Base-by-base conservation (phyloP, 129 eudicot species). In the Rutidosis leptorrhynchoides region DNA sequence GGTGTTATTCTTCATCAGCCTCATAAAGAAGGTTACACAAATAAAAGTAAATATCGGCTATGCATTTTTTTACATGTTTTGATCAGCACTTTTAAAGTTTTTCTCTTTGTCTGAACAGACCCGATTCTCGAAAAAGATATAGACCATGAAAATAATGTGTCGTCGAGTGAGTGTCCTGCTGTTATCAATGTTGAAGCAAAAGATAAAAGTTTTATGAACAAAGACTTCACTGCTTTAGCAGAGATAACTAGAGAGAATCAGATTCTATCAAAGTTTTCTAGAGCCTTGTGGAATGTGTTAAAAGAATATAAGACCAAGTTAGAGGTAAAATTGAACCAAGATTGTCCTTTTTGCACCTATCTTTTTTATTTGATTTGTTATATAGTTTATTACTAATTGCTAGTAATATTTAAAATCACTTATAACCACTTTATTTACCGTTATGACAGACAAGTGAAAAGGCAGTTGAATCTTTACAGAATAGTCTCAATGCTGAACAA, bases 231-330 rank as follows among this genome's bases (percentile, higher is more conserved):
- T 53, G 77, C 64, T 64, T 14, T 27, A 28, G 75, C 52, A n/a
- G 80, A 69, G 70, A 69, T 27, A 57, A 78, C 73, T 35, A 83
- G 88, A 54, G 73, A 83, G 56, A 27, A 78, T 67, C 78, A 81
- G 33, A 82, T 87, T 57, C 63, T 84, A 80, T 77, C 52, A 73
- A 78, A 76, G 12, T 76, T 90, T 70, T 78, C 93, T 17, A 84
- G 79, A 78, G 95, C 93, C 69, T 40, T 85, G 30, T 90, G 92
- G 95, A 77, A 78, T 10, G 83, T 87, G 61, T 58, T 90, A 80
- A 90, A 83, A 80, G 81, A 90, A 56, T 84, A 79, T 57, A 90
- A 87, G 69, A 69, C 70, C 57, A 84, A 85, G 68, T 68, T 84
- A 20, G 80, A 84, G 92, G 97, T 90, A 64, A 61, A 32, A 26